Evolutionary conservation across 441 rosid species (phyloP), one percentile per base, ranked within the genome.

Genomic region (Viola pubescens): DNA sequence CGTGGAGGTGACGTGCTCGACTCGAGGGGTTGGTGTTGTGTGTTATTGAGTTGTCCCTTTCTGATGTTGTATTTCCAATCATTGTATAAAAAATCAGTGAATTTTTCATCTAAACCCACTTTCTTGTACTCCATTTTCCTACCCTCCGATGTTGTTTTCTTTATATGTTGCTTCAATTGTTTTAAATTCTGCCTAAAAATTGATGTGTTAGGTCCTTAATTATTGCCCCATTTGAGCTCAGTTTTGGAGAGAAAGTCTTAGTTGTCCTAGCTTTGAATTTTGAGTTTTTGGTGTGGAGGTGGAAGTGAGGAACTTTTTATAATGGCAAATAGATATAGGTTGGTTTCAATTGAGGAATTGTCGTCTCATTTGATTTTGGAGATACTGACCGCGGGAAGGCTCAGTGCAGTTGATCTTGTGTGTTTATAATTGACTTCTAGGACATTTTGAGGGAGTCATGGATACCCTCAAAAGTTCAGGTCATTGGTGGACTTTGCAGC

Each of bases 351-450:
- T 13, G 98, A 83, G 69, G 96, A 89, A 45, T 77, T 91, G 59
- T 96, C 98, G n/a, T 85, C 87, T 11, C 91, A 91, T 82, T 78
- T 88, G 89, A 75, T 88, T 66, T 71, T 91, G 56, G 98, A 91
- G 66, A 86, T 91, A 58, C 72, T 88, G 76, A 87, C 79, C 41
- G 64, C 75, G 5, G 86, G 89, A 37, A 70, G 82, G 75, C 92
- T 91, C 53, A 76, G 75, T 54, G 89, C 82, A 1, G 56, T 53
- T 66, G 98, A 91, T 77, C 86, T 91, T 34, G 85, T 75, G 6
- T 69, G 59, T 73, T 69, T 91, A 54, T 95, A 91, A 74, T 57
- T 87, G 81, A 89, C 91, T 67, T 91, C 90, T 37, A 81, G 77
- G 78, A 77, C 76, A 16, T 87, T 89, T 61, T 88, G 95, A 58